Evolutionary conservation across 805 yeast species (phyloP).

Genomic region (Pichia insulana): DNA sequence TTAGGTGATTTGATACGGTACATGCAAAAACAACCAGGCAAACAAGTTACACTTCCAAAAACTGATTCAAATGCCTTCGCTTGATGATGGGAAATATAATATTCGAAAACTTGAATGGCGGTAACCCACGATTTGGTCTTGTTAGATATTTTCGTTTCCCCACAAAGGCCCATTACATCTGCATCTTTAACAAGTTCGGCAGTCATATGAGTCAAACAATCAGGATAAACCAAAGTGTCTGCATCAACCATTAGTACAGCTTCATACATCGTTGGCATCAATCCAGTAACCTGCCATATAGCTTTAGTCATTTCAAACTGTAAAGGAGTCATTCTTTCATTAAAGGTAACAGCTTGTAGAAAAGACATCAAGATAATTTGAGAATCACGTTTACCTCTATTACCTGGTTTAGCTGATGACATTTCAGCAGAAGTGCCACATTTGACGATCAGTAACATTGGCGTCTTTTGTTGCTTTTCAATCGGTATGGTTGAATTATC

Average conservation of each 20-base stretch:
- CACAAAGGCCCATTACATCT: constrained; percentile 84
- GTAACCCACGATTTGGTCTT: constrained; percentile 83
- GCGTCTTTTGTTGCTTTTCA: constrained; percentile 81
- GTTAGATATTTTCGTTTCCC: constrained; percentile 87
- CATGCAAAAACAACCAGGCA: constrained; percentile 93
- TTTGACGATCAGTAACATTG: constrained; percentile 69
- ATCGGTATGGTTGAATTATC: constrained; percentile 64
- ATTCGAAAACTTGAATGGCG: constrained; percentile 87
- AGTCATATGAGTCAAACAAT: constrained; percentile 80
- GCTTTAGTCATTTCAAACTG: constrained; percentile 69
- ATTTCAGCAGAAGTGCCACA: constrained; percentile 83
- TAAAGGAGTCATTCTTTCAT: constrained; percentile 88
- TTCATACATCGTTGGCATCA: constrained; percentile 78
- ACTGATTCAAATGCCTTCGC: constrained; percentile 93
- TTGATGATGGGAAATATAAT: constrained; percentile 88
- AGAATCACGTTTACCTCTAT: constrained; percentile 94
- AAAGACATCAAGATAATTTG: constrained; percentile 88
- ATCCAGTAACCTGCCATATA: constrained; percentile 77
- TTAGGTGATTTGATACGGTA: constrained; percentile 87
- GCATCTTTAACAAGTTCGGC: constrained; percentile 88
- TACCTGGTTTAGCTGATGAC: constrained; percentile 70
- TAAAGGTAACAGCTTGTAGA: constrained; percentile 77
- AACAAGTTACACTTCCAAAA: constrained; percentile 89
- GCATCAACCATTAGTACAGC: constrained; percentile 89
- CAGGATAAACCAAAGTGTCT: constrained; percentile 82